Base-by-base conservation (phyloP, 805 yeast species). In the Kodamaea neixiangensis region DNA sequence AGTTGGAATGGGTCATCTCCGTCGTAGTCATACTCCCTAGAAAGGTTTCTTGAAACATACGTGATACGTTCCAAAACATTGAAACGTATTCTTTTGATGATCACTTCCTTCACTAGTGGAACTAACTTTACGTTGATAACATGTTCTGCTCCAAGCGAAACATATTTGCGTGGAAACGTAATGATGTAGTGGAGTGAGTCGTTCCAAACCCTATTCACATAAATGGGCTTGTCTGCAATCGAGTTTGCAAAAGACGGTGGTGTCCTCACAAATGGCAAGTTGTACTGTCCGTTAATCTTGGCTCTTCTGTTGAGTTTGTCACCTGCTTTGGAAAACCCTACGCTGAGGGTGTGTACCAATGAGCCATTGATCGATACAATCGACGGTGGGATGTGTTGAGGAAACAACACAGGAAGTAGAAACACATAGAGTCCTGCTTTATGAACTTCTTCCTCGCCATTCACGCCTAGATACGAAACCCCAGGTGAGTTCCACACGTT, bases 161-260 rank as follows among this genome's bases (percentile, higher is more conserved):
- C 81, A 63, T 76, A 87, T 59, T 87, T 88, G 51, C 77, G 77
- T 0, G 92, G 91, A 52, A 88, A 77, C 0, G 90, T 79, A 13
- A 88, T 77, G 55, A 86, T 86, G 65, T 88, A 88, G 50, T 83
- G 82, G 34, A 88, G 66, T 0, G 89, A 65, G 49, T 86, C 85
- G 57, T 83, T 82, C 94, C 94, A 88, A 1, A 83, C 76, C 54
- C 88, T 76, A 62, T 85, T 86, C 33, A 88, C 89, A 63, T 84
- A 87, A 14, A 88, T 79, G 0, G 96, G 90, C 61, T 86, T 88
- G 61, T 87, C 86, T 5, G 82, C 72, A 6, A 80, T 78, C 2
- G 82, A 77, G 33, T 79, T 76, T 1, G 83, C 83, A 62, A 78
- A 76, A 4, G 81, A 77, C 0, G 85, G 85, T 1, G 85, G 85